These are phyloP conservation scores for Tetraselmis striata DNA, from an alignment of 139 green algal genomes.

Conservation along the genomic window DNA sequence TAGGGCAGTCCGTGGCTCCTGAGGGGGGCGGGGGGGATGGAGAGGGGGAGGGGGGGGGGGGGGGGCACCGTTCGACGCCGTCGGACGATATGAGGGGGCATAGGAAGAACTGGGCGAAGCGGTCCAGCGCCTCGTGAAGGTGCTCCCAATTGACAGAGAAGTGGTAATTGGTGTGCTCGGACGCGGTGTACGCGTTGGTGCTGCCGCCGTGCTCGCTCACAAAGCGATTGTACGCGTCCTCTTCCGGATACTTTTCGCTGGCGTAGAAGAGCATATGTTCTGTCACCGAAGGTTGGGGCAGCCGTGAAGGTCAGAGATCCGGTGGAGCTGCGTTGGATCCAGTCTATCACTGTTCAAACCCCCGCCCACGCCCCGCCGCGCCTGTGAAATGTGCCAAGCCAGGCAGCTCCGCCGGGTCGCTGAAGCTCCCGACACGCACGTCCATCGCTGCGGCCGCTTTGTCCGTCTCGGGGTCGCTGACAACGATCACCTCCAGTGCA, in stretches of 20 bases:
- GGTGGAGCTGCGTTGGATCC: neutral
- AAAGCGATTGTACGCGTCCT: slow-evolving; percentile 69
- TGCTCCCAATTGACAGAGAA: slow-evolving; percentile 78
- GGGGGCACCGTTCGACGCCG: slow-evolving; percentile 49
- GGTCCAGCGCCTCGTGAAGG: slow-evolving; percentile 66
- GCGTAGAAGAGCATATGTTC: slow-evolving; percentile 94
- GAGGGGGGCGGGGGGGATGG: too few relatives aligned
- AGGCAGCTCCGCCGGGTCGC: slow-evolving; percentile 57
- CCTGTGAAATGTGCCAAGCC: slow-evolving; percentile 76
- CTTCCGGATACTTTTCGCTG: slow-evolving; percentile 69
- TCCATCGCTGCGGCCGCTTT: slow-evolving; percentile 75
- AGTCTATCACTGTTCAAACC: too few relatives aligned
- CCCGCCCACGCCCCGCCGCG: too few relatives aligned
- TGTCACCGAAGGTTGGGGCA: neutral
- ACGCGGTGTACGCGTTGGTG: slow-evolving; percentile 82
- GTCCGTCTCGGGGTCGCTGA: slow-evolving; percentile 64
- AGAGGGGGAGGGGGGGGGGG: too few relatives aligned
- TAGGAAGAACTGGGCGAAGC: slow-evolving; percentile 87
- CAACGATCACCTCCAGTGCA: slow-evolving; percentile 50
- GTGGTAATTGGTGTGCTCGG: slow-evolving; percentile 84
- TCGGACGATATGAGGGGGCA: slow-evolving; percentile 65
- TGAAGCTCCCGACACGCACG: slow-evolving; percentile 67
- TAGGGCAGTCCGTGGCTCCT: too few relatives aligned
- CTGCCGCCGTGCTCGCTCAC: slow-evolving; percentile 62
- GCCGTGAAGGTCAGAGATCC: too few relatives aligned